Conservation (phyloP, 169 alveolate species). For the Nephromyces sp. region DNA sequence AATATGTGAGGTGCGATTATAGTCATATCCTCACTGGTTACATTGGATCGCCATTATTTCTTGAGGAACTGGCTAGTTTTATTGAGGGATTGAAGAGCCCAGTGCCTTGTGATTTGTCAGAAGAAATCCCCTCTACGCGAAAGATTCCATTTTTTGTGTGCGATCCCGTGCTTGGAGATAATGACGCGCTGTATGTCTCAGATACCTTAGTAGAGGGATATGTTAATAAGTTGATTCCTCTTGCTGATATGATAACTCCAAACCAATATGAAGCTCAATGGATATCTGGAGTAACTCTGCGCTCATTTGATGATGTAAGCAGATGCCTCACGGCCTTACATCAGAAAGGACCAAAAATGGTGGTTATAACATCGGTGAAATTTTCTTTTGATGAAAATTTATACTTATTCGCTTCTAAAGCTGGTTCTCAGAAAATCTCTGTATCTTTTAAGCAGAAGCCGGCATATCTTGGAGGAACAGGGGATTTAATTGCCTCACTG, state of each 20-base stretch:
- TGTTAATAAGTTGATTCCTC: constrained; percentile 29
- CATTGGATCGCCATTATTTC: constrained; percentile 21
- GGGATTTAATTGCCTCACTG: constrained; percentile 11
- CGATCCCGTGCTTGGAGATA: constrained; percentile 53
- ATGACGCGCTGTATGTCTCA: constrained; percentile 38
- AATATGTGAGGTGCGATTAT: neutral
- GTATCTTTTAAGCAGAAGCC: constrained; percentile 4
- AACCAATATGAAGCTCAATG: constrained; percentile 45
- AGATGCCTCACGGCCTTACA: constrained; percentile 3
- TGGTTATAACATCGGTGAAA: constrained; percentile 2
- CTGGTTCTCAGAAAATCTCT: neutral
- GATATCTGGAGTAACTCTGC: constrained; percentile 24
- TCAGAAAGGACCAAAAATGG: constrained; percentile 14
- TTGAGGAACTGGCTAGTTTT: neutral
- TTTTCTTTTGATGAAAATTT: neutral
- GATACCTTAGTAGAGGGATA: constrained; percentile 29
- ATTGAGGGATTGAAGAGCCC: neutral
- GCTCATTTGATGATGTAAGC: neutral
- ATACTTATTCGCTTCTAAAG: neutral
- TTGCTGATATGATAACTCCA: constrained; percentile 44
- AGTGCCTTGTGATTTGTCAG: too few species aligned
- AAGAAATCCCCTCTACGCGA: neutral
- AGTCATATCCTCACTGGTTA: constrained; percentile 19
- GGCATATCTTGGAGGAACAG: constrained; percentile 5
- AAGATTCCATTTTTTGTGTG: constrained; percentile 14